phyloP scores from a whole-genome alignment of 176 grass and related monocot genomes.

The Elaeis guineensis region DNA sequence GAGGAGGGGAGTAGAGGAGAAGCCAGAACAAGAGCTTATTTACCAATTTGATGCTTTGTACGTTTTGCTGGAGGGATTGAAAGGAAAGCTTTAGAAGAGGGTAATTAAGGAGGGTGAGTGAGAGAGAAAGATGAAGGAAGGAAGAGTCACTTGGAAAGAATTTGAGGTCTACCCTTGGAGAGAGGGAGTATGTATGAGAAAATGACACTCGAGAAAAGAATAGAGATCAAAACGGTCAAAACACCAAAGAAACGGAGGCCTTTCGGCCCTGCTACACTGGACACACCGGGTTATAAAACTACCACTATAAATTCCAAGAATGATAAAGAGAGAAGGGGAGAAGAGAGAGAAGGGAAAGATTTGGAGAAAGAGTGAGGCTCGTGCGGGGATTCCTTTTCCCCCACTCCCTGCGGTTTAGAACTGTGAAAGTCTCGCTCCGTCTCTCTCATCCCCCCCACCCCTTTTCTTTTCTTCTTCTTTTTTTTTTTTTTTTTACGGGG shows the following conservation, averaged over 20 bases:
- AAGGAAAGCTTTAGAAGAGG: slow-evolving; percentile 25
- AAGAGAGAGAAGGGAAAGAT: slow-evolving; percentile 10
- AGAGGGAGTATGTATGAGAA: slow-evolving; percentile 44
- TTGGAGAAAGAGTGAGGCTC: slow-evolving; percentile 33
- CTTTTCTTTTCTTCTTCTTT: slow-evolving; percentile 25
- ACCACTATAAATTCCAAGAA: too few species aligned
- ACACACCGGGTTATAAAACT: too few species aligned
- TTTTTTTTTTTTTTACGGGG: slow-evolving; percentile 34
- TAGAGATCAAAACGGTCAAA: slow-evolving; percentile 28
- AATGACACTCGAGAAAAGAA: slow-evolving; percentile 55
- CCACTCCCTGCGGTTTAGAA: slow-evolving; percentile 48
- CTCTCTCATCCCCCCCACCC: slow-evolving; percentile 11
- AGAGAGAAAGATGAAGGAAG: slow-evolving; percentile 12
- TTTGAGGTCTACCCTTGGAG: neutral
- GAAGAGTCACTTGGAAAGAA: neutral
- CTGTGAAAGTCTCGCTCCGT: slow-evolving; percentile 18
- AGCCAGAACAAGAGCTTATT: slow-evolving; percentile 34
- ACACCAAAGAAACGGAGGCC: slow-evolving; percentile 1
- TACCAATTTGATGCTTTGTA: slow-evolving; percentile 42
- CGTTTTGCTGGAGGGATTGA: slow-evolving; percentile 32
- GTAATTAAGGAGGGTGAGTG: slow-evolving; percentile 14
- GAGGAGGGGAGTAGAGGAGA: slow-evolving; percentile 4
- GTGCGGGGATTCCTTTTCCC: slow-evolving; percentile 77
- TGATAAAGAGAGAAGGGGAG: too few species aligned
- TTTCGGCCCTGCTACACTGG: too few species aligned